These are phyloP conservation scores for Silene uniflora DNA, from an alignment of 148 eudicot genomes.

Conservation along the genomic window DNA sequence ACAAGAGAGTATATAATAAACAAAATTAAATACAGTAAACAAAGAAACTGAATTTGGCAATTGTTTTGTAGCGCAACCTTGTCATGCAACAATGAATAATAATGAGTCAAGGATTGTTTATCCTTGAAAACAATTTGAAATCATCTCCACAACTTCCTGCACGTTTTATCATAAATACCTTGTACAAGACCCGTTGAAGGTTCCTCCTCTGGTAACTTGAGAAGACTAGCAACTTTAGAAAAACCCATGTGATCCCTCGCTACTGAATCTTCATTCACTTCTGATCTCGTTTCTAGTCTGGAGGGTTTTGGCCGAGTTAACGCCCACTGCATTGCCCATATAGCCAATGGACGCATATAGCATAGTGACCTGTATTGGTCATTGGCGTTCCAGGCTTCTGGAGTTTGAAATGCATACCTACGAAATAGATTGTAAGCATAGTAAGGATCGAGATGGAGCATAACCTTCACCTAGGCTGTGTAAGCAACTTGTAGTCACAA, in stretches of 20 bases:
- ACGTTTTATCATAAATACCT: slow-evolving; percentile 33
- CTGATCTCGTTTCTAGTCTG: slow-evolving; percentile 21
- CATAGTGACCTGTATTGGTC: slow-evolving; percentile 46
- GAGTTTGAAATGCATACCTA: slow-evolving; percentile 48
- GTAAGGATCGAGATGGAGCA: not conserved
- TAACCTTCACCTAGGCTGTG: no score
- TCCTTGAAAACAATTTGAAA: slow-evolving; percentile 16
- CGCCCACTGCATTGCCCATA: slow-evolving; percentile 57
- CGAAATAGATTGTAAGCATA: not conserved
- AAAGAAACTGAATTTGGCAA: not conserved
- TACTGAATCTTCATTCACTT: slow-evolving; percentile 29
- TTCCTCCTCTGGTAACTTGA: slow-evolving; percentile 35
- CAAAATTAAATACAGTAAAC: not conserved
- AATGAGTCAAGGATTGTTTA: not conserved
- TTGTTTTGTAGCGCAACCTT: not conserved
- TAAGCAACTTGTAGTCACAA: no score
- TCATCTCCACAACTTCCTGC: slow-evolving; percentile 33
- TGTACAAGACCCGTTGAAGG: slow-evolving; percentile 29
- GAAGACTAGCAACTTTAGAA: slow-evolving; percentile 35
- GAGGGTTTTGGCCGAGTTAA: slow-evolving; percentile 25
- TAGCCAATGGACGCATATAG: slow-evolving; percentile 51
- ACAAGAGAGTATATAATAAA: no score
- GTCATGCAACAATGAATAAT: slow-evolving; percentile 12
- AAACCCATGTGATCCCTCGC: slow-evolving; percentile 32
- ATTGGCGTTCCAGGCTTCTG: slow-evolving; percentile 44